A percentile compares a stretch with the other conserved stretches of the same genome.
Conservation (phyloP, 1,139 yeast species). For the Hemisphaericaspora xylanilytica region DNA sequence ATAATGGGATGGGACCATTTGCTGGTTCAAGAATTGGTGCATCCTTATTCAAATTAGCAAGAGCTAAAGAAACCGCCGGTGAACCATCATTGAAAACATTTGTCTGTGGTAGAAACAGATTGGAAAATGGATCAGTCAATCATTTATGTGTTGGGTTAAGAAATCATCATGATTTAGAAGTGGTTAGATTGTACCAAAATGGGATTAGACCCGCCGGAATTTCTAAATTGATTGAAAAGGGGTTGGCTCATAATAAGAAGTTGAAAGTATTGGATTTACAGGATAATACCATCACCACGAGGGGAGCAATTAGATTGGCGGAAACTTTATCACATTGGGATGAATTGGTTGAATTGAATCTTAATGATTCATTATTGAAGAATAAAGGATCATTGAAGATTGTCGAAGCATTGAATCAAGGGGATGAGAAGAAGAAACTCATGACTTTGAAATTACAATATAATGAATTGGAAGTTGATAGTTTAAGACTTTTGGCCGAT, state of each 20-base stretch:
- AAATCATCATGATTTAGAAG: slow-evolving; percentile 71
- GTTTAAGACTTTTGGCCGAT: slow-evolving; percentile 55
- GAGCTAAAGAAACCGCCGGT: slow-evolving; percentile 50
- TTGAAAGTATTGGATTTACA: slow-evolving; percentile 80
- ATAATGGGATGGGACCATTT: slow-evolving; percentile 97
- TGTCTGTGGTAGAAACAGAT: slow-evolving; percentile 93
- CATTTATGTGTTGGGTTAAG: slow-evolving; percentile 74
- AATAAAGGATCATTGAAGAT: slow-evolving; percentile 66
- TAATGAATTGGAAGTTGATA: slow-evolving; percentile 75
- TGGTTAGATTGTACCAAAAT: slow-evolving; percentile 83
- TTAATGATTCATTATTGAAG: slow-evolving; percentile 86
- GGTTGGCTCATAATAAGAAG: slow-evolving; percentile 59
- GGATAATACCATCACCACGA: slow-evolving; percentile 88
- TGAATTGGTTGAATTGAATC: slow-evolving; percentile 68
- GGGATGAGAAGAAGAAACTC: slow-evolving; percentile 39
- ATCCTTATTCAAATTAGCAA: slow-evolving; percentile 72
- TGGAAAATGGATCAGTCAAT: slow-evolving; percentile 89
- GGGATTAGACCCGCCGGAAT: slow-evolving; percentile 96
- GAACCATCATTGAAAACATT: slow-evolving; percentile 66
- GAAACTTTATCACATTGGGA: slow-evolving; percentile 44
- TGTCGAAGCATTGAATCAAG: slow-evolving; percentile 45
- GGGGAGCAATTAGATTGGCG: slow-evolving; percentile 56
- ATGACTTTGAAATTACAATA: slow-evolving; percentile 74
- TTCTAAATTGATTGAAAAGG: slow-evolving; percentile 67
- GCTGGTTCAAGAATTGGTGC: slow-evolving; percentile 94